Base-by-base conservation (phyloP, 768 basidiomycete species). In the Paxillus ammoniavirescens region DNA sequence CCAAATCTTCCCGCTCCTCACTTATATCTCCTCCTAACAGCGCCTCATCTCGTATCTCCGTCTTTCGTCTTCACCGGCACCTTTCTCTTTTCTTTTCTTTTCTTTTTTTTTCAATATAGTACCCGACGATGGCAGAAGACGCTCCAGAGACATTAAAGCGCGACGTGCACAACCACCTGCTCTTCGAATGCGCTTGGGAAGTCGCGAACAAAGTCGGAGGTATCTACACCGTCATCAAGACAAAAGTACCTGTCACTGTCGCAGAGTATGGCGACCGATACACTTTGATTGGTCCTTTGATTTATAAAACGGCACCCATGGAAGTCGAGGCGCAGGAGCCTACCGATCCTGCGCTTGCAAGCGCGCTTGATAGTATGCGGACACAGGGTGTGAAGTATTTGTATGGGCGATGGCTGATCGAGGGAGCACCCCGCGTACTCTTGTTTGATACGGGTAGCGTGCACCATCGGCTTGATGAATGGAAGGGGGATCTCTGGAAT, bases 171-270 rank as follows among this genome's bases (percentile, higher is more conserved):
- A 82, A 86, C 60, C 83, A 91, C 44, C 65, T 92, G 33, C 87
- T 97, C 66, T 97, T 97, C 66, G 94, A 97, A 68, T 92, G 89
- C 70, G 94, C 94, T 33, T 98, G 95, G 95, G 95, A 97, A 75
- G 95, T 97, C 63, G 94, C 89, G 33, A 97, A 98, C 83, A 98
- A 97, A 74, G 95, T 98, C 71, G 96, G 95, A 62, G 96, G 96
- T 57, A 98, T 98, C 73, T 98, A 98, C 81, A 98, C 96, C 59
- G 96, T 99, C 75, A 97, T 98, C 70, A 98, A 98, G 77, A 98
- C 97, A 47, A 99, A 99, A 70, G 94, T 97, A 52, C 97, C 97
- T 50, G 93, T 99, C 75, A 98, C 97, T 62, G 90, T 95, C 67
- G 84, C 86, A 52, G 97, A 98, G 73, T 98, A 89, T 74, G 94